Evolutionary conservation across 805 yeast species (phyloP).

Genomic region (Saturnispora silvae): DNA sequence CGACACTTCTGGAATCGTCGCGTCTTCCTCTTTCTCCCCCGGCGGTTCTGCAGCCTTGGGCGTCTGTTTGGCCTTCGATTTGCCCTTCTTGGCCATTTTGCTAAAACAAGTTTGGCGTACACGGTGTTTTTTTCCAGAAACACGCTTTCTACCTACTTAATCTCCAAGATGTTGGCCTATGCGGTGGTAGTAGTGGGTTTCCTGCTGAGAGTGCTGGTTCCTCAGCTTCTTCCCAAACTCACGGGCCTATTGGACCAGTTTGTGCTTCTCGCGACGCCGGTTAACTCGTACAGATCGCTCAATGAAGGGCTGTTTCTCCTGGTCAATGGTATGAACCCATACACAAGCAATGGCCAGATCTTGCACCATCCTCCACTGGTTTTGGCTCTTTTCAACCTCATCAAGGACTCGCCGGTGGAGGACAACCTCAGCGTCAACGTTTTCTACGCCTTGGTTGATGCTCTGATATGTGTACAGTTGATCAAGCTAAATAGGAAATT

Average conservation of each 20-base stretch:
- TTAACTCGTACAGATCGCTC: slow-evolving; percentile 54
- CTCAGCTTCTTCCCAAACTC: slow-evolving; percentile 22
- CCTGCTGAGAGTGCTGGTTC: slow-evolving; percentile 18
- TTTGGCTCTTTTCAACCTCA: slow-evolving; percentile 36
- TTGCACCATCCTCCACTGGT: slow-evolving; percentile 79
- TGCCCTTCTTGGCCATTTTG: slow-evolving; percentile 11
- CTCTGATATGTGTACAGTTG: slow-evolving; percentile 43
- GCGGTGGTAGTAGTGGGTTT: slow-evolving; percentile 16
- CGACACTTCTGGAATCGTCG: neutral
- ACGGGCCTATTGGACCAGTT: slow-evolving; percentile 33
- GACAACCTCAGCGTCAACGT: slow-evolving; percentile 21
- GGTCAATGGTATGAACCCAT: slow-evolving; percentile 48
- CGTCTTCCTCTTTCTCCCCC: neutral
- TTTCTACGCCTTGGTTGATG: slow-evolving; percentile 51
- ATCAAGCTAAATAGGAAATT: slow-evolving; percentile 37
- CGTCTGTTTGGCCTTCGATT: slow-evolving; percentile 7
- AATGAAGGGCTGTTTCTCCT: slow-evolving; percentile 59
- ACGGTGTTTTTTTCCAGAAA: too few species aligned
- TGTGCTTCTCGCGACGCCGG: slow-evolving; percentile 62
- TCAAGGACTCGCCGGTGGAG: slow-evolving; percentile 20
- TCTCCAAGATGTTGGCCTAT: neutral
- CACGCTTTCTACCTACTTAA: too few species aligned
- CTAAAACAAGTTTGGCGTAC: too few species aligned
- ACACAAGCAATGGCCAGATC: slow-evolving; percentile 60
- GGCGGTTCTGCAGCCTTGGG: slow-evolving; percentile 2